These are phyloP conservation scores for Saccharomycopsis hybrid DNA, from an alignment of 1,139 yeast genomes.

Conservation along the genomic window DNA sequence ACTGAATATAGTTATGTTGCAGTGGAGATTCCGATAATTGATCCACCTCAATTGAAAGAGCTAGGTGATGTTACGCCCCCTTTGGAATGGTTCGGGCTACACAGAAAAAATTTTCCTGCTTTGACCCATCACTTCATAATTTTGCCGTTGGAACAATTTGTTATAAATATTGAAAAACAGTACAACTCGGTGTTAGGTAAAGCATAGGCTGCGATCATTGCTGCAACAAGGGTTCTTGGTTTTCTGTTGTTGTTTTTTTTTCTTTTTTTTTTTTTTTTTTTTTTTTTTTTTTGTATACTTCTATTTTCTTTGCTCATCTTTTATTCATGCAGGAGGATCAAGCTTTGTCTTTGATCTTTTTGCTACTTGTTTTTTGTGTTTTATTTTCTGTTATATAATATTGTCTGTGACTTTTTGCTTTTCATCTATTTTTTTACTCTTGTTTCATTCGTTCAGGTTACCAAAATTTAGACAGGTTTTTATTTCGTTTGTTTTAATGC, in stretches of 20 bases:
- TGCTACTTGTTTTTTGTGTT: too few species aligned
- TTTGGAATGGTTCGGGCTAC: slow-evolving; percentile 94
- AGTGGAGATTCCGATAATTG: slow-evolving; percentile 69
- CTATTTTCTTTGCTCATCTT: too few species aligned
- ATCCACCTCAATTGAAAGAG: slow-evolving; percentile 83
- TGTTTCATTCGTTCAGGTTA: too few species aligned
- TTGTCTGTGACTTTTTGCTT: too few species aligned
- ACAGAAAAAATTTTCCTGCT: slow-evolving; percentile 77
- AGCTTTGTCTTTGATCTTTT: too few species aligned
- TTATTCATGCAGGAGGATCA: too few species aligned
- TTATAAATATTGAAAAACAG: slow-evolving; percentile 49
- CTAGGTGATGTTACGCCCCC: slow-evolving; percentile 98
- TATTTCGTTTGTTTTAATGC: too few species aligned
- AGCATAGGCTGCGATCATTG: too few species aligned
- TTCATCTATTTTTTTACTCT: too few species aligned
- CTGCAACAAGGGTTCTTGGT: neutral
- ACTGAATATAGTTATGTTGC: slow-evolving; percentile 59
- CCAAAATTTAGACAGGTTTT: too few species aligned
- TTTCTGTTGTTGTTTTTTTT: neutral
- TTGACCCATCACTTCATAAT: slow-evolving; percentile 77
- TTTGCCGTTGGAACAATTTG: slow-evolving; percentile 64
- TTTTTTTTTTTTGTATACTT: too few species aligned
- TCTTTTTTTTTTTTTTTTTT: neutral
- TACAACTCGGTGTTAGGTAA: slow-evolving; percentile 34
- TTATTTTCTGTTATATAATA: too few species aligned